Conservation (phyloP, 208 protist species). For the Leishmania arabica region DNA sequence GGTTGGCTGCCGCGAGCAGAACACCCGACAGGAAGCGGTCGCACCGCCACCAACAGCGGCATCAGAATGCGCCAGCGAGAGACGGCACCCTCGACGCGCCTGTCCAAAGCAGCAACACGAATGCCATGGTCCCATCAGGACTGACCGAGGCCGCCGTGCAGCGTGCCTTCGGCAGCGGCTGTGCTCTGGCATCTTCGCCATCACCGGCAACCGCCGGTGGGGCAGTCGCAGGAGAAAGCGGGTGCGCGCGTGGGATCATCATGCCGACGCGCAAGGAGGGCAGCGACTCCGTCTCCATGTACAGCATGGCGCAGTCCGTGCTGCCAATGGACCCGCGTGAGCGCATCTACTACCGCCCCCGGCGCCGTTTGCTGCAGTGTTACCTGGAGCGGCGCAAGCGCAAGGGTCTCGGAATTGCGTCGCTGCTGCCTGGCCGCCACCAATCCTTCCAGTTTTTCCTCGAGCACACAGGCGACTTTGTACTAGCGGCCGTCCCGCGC, state of each 20-base stretch:
- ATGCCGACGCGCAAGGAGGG: slow-evolving; percentile 41
- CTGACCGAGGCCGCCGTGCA: slow-evolving; percentile 22
- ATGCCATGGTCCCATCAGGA: slow-evolving; percentile 9
- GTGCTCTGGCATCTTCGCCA: too few species aligned
- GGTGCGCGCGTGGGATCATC: slow-evolving; percentile 20
- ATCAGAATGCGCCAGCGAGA: not conserved
- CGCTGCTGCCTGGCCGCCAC: slow-evolving; percentile 23
- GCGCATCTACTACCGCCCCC: slow-evolving; percentile 50
- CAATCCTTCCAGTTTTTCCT: slow-evolving; percentile 41
- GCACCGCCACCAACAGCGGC: not conserved
- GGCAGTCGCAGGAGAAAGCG: not conserved
- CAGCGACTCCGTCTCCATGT: slow-evolving; percentile 45
- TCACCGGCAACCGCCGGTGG: not conserved
- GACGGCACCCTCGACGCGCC: not conserved
- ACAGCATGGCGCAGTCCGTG: slow-evolving; percentile 51
- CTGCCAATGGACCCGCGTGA: slow-evolving; percentile 46
- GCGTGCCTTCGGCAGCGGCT: slow-evolving; percentile 16
- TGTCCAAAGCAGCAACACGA: not conserved
- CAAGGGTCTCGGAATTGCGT: slow-evolving; percentile 13
- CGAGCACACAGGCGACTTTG: slow-evolving; percentile 49
- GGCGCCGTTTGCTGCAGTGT: slow-evolving; percentile 48
- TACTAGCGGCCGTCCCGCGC: slow-evolving; percentile 33
- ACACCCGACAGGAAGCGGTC: not conserved
- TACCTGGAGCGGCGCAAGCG: slow-evolving; percentile 39
- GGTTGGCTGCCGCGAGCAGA: not conserved